Percentiles rank a stretch among this genome's conserved stretches.
Evolutionary conservation across 2,329 filamentous ascomycete species (phyloP).

Genomic region (Chalaropsis ovoidea): DNA sequence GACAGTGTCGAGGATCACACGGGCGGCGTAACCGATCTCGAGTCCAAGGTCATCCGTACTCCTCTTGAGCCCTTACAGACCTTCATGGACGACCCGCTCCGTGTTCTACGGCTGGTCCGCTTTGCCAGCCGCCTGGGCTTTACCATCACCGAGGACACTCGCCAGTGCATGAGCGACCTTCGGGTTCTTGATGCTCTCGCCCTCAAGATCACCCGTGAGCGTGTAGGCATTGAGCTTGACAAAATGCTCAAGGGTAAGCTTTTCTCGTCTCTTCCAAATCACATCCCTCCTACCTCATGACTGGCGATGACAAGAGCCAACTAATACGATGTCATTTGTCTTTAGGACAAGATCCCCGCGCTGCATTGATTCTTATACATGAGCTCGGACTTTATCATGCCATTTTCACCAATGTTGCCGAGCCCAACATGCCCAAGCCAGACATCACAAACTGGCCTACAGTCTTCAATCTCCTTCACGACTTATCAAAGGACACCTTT

Average conservation of each 20-base stretch:
- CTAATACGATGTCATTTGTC: constrained; percentile 1
- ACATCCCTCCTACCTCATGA: too few species aligned
- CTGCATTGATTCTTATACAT: constrained; percentile 56
- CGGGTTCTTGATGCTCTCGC: constrained; percentile 70
- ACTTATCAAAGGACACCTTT: constrained; percentile 38
- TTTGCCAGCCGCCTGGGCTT: constrained; percentile 83
- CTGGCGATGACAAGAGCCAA: not conserved
- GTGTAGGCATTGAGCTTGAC: constrained; percentile 75
- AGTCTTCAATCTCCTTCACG: constrained; percentile 54
- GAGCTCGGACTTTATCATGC: constrained; percentile 57
- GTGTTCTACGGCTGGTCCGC: constrained; percentile 75
- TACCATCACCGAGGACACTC: constrained; percentile 58
- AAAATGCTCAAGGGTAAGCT: constrained; percentile 71
- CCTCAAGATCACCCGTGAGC: constrained; percentile 82
- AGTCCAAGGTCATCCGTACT: constrained; percentile 63
- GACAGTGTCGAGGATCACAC: constrained; percentile 77
- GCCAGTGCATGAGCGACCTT: constrained; percentile 64
- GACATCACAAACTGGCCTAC: constrained; percentile 50
- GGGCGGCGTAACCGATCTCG: constrained; percentile 65
- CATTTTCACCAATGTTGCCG: constrained; percentile 60
- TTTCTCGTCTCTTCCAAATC: not conserved
- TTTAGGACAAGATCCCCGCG: constrained; percentile 48
- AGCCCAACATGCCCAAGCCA: constrained; percentile 43
- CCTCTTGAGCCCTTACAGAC: constrained; percentile 82
- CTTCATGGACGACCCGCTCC: constrained; percentile 85